Base-by-base conservation (phyloP, 164 flowering plant genomes). In the Berberis vulgaris region DNA sequence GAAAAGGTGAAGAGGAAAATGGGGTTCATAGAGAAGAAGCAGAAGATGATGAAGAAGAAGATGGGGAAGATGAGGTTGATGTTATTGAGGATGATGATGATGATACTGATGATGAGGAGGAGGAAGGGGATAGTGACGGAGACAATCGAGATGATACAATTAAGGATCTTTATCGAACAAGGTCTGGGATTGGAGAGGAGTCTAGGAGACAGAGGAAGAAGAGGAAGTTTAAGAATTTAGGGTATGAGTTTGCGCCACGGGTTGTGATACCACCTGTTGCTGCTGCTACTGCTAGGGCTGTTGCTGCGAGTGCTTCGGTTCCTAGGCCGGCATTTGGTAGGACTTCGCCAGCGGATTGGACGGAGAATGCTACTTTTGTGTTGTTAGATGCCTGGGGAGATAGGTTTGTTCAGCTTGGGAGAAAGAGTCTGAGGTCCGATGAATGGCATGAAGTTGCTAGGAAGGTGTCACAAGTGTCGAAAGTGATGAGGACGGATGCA, bases 381-480 rank as follows among this genome's bases (percentile, higher is more conserved):
- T 70, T 94, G 69, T 46, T 94, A 7, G 91, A 88, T 54, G 84
- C 81, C 2, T 94, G 98, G 98, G 96, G 98, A 0, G 87, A 88
- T 44, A 78, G 85, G 77, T 93, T 83, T 67, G 62, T 88, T 73
- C 82, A 86, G 70, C 69, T 78, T n/a, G 98, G 98, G 38, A 73
- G 97, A 75, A 87, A 79, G 70, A 94, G 95, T 54, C 73, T 94
- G 65, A 76, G 98, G 61, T 74, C 82, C 0, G 96, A 91, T 6
- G 98, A 91, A 13, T 94, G 98, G 98, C 45, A 43, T 26, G 96
- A 91, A 41, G 95, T 94, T 44, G 84, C 95, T 0, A 91, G 89
- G 76, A 86, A 81, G 71, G 87, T 94, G 0, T 77, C 87, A 3
- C 80, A 82, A 59, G 77, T 47, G 54, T 69, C 83, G 5, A 78